Evolutionary conservation across 1,284 basidiomycete species (phyloP).

Genomic region (Phenoliferia sp.): DNA sequence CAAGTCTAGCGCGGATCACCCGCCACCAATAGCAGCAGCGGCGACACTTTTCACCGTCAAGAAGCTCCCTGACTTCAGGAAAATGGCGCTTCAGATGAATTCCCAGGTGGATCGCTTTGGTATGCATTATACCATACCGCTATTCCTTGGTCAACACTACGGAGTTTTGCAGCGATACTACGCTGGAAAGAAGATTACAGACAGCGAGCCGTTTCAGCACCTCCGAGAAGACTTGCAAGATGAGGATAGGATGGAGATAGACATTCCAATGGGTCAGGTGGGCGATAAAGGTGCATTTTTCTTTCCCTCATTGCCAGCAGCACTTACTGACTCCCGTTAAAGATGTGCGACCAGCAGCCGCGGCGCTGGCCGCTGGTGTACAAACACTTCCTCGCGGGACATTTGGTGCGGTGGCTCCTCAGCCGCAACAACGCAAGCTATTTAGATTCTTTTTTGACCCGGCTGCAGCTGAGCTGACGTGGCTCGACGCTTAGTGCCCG

Average conservation of each 20-base stretch:
- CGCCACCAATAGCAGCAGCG: not conserved
- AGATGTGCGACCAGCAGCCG: not conserved
- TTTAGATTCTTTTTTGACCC: too few species aligned
- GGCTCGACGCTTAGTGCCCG: not conserved
- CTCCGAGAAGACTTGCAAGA: not conserved
- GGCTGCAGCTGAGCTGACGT: too few species aligned
- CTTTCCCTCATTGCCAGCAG: not conserved
- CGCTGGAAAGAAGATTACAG: not conserved
- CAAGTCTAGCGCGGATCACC: not conserved
- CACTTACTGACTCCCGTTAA: not conserved
- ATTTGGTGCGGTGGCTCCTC: too few species aligned
- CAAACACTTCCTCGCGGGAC: too few species aligned
- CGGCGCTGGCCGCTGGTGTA: not conserved
- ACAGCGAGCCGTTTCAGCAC: not conserved
- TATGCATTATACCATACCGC: not conserved
- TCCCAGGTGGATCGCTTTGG: not conserved
- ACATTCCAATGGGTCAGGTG: not conserved
- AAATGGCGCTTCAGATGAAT: not conserved
- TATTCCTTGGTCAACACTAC: not conserved
- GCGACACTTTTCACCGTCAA: not conserved
- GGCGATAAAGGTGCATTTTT: not conserved
- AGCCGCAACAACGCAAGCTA: too few species aligned
- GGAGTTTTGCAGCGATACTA: not conserved
- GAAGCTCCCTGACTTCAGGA: not conserved
- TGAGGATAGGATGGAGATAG: not conserved